Evolutionary conservation across 2,329 filamentous ascomycete species (phyloP).

Genomic region (Arthroderma sp.): DNA sequence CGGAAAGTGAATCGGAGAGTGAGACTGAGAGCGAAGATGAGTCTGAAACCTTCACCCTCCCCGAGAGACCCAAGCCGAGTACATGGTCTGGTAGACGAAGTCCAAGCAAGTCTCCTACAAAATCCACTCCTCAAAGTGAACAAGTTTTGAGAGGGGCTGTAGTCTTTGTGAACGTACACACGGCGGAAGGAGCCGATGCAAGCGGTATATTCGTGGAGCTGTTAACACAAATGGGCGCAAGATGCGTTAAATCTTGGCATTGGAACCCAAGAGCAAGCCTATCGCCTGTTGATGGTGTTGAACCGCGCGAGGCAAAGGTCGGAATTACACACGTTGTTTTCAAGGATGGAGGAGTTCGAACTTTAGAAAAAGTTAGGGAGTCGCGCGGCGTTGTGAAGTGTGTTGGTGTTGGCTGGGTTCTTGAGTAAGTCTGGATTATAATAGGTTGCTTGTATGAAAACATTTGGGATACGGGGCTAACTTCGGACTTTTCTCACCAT

Average conservation of each 20-base stretch:
- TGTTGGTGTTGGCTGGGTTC: conserved; percentile 76
- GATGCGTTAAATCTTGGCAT: conserved; percentile 61
- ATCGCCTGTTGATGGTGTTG: conserved; percentile 21
- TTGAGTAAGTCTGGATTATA: conserved; percentile 52
- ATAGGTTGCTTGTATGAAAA: not conserved
- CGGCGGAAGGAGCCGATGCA: conserved; percentile 66
- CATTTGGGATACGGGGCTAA: conserved; percentile 6
- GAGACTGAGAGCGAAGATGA: not conserved
- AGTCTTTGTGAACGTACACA: conserved; percentile 74
- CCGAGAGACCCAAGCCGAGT: conserved; percentile 7
- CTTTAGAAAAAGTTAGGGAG: conserved; percentile 61
- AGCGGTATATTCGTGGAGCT: conserved; percentile 71
- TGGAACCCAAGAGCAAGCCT: conserved; percentile 50
- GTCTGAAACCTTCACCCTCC: conserved; percentile 5
- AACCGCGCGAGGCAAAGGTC: conserved; percentile 37
- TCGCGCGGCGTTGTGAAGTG: conserved; percentile 65
- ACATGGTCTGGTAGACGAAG: conserved; percentile 7
- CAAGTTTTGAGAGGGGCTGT: conserved; percentile 54
- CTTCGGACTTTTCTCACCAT: not conserved
- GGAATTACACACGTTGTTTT: conserved; percentile 81
- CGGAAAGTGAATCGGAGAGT: not conserved
- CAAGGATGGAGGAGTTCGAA: conserved; percentile 72
- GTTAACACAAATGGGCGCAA: conserved; percentile 67
- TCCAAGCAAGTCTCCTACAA: conserved; percentile 19
- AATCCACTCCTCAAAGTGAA: conserved; percentile 10